Base-by-base conservation (phyloP, 306 rosid genomes). In the Malus sylvestris region DNA sequence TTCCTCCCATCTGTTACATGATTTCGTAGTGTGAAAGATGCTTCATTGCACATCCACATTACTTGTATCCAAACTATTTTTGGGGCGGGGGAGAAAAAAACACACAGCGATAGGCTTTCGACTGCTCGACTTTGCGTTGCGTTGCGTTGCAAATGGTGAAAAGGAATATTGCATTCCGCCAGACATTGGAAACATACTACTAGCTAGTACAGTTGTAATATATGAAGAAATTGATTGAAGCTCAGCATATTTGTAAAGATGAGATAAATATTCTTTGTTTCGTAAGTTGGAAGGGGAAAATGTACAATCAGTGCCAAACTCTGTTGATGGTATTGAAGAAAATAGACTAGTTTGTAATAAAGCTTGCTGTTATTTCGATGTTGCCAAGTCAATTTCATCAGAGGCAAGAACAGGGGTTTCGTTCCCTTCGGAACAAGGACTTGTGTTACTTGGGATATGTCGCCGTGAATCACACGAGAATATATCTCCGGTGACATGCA, bases 11-110 rank as follows among this genome's bases (percentile, higher is more conserved):
- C 83, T 88, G 57, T 76, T 85, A 29, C 91, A 83, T 29, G 96
- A 87, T 85, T 89, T 89, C 77, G 90, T 87, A 44, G 90, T 87
- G 85, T 87, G 85, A 88, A 65, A 57, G 68, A 53, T 46, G 59
- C 75, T 38, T 5, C 70, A 53, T 76, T 78, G 76, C 70, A 44
- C 46, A 75, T 80, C 76, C 55, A 69, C 72, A 30, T 66, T 76
- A 72, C 45, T 25, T 44, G 10, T 11, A 10, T 59, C 62, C 57
- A 42, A 42, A 27, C 52, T 55, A 49, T 71, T 60, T 63, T 69
- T 63, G 64, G 64, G 77, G 20, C 7, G 55, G 20, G 70, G 52
- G 69, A 57, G 40, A 72, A 71, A 14, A 12, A 72, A 71, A 29
- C 66, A 46, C 18, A 30, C 67, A 25, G 75, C 10, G 64, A 18